phyloP scores from a whole-genome alignment of 1,284 basidiomycete genomes.

The Cutaneotrichosporon dermatis region DNA sequence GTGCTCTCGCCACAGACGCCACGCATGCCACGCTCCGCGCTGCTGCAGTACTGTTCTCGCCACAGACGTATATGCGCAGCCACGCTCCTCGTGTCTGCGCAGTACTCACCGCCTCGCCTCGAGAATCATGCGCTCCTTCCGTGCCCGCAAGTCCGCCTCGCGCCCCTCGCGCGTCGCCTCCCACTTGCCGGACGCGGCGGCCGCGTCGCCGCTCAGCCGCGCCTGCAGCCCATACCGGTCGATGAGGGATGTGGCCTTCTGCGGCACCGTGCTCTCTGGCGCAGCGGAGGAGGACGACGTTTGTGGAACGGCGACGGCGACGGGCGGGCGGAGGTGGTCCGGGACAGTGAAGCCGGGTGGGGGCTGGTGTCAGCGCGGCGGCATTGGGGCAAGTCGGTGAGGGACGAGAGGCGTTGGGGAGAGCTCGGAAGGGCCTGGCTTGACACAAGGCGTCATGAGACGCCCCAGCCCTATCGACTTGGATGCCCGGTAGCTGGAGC shows the following conservation, averaged over 20 bases:
- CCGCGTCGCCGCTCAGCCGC: constrained; percentile 21
- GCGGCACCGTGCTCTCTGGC: constrained; percentile 9
- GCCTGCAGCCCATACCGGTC: constrained; percentile 35
- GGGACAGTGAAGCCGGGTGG: constrained; percentile 15
- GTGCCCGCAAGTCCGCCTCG: constrained; percentile 37
- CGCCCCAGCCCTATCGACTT: too few relatives aligned
- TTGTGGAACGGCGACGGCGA: constrained; percentile 1
- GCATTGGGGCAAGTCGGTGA: neutral
- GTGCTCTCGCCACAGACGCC: neutral
- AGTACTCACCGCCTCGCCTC: constrained; percentile 42
- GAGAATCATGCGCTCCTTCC: constrained; percentile 46
- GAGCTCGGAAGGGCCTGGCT: neutral
- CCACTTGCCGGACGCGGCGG: constrained; percentile 29
- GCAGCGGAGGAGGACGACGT: constrained; percentile 2
- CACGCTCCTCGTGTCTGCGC: too few relatives aligned
- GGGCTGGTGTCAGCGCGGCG: constrained; percentile 9
- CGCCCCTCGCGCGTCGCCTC: constrained; percentile 41
- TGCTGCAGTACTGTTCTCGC: neutral
- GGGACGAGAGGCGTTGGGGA: neutral
- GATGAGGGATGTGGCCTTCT: constrained; percentile 28
- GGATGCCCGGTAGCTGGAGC: too few relatives aligned
- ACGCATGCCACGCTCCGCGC: neutral
- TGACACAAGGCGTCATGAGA: too few relatives aligned
- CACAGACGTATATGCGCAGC: too few relatives aligned
- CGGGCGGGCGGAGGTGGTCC: constrained; percentile 13